Percentiles rank a stretch among this genome's conserved stretches.
Evolutionary conservation across 2,329 filamentous ascomycete genomes (phyloP).

Genomic region (Botrytis deweyae): DNA sequence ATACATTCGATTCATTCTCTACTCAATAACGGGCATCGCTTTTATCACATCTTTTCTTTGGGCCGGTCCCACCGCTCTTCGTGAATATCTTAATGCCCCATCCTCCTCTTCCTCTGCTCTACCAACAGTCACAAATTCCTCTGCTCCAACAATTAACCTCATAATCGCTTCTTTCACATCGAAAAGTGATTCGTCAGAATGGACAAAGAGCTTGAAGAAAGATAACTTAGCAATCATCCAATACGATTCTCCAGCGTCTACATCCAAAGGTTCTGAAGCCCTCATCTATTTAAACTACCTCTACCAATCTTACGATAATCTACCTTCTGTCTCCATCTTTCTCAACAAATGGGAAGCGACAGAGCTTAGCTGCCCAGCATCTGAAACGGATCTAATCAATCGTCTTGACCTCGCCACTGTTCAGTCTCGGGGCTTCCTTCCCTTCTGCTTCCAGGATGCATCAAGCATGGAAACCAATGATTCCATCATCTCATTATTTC

Average conservation of each 20-base stretch:
- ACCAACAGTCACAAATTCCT: neutral
- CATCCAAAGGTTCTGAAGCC: neutral
- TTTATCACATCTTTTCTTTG: constrained; percentile 18
- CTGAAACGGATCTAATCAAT: neutral
- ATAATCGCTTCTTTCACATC: neutral
- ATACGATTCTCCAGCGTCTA: neutral
- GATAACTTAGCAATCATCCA: neutral
- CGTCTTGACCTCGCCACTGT: neutral
- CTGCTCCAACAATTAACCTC: constrained; percentile 10
- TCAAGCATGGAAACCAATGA: neutral
- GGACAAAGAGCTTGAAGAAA: neutral
- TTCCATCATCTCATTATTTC: neutral
- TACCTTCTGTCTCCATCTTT: constrained; percentile 1
- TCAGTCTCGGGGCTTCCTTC: neutral
- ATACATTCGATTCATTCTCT: constrained; percentile 7
- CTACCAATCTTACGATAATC: neutral
- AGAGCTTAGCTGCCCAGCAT: neutral
- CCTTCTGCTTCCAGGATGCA: constrained; percentile 9
- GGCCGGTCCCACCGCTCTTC: neutral
- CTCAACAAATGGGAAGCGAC: neutral
- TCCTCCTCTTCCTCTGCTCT: neutral
- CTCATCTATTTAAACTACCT: constrained; percentile 7
- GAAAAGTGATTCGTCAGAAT: neutral
- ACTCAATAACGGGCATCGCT: neutral
- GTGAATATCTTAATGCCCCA: neutral